Evolutionary conservation across 2,329 filamentous ascomycete species (phyloP), one percentile per base, ranked within the genome.

Genomic region (Claviceps digitariae): DNA sequence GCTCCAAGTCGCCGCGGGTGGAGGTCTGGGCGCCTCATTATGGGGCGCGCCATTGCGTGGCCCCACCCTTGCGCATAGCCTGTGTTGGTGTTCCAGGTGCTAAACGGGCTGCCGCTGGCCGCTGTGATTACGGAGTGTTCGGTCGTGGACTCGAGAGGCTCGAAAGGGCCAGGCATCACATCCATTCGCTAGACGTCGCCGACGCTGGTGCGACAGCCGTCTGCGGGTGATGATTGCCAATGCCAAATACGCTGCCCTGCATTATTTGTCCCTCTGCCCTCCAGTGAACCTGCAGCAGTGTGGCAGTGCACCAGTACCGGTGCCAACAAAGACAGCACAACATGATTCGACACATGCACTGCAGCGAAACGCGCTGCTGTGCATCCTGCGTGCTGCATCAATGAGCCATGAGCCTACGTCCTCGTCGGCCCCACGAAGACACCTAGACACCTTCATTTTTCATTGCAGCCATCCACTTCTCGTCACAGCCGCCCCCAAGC

Each of bases 41-140:
- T 55, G 54, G 54, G 54, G 50, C 54, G 25, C 17, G 34, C 40
- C 25, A 43, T 3, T 2, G 44, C 15, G 20, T 46, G 44, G 15
- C 44, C 10, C 44, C 44, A 46, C 44, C 8, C 10, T 3, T 25
- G 43, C 43, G 43, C 43, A 45, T 45, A 23, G 23, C 15, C 17
- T 17, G n/a, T 10, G 15, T n/a, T 17, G 36, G 36, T n/a, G 15
- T 38, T 17, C 17, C 36, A n/a, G 36, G 15, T n/a, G 36, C 36
- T 7, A 38, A 15, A 8, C 36, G 34, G 34, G 9, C 12, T 10
- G 7, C n/a, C 40, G n/a, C n/a, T n/a, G n/a, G n/a, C n/a, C n/a
- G 41, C 41, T 44, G n/a, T 15, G 20, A 21, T 25, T 15, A n/a
- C 43, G 13, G 23, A 45, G 23, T 45, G 21, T 17, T 45, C 43